Conservation (phyloP, 768 basidiomycete genomes). For the Tylopilus balloui region DNA sequence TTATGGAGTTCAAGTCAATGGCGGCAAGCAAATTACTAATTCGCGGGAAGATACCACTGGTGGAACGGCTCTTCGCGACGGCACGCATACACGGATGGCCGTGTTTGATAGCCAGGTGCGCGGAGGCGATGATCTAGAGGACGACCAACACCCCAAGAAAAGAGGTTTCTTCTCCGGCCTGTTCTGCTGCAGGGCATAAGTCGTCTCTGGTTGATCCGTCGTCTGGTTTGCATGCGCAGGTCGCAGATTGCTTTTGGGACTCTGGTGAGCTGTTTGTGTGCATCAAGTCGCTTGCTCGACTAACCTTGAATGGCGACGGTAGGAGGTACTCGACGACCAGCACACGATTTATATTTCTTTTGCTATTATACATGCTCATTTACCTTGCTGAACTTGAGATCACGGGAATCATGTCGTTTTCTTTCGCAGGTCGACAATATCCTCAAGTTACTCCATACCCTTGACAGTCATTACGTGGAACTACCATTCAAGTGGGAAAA, state of each 20-base stretch:
- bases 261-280: constrained; percentile 16
- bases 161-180: constrained; percentile 59
- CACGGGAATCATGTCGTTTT: constrained; percentile 27
- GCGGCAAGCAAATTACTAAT: constrained; percentile 46
- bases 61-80: constrained; percentile 33
- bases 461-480: constrained; percentile 28
- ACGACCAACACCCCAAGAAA: constrained; percentile 60
- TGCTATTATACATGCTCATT: constrained; percentile 33
- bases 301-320: constrained; percentile 10
- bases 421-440: constrained; percentile 32
- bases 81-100: constrained; percentile 47
- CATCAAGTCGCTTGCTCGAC: neutral
- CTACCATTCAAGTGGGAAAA: constrained; percentile 7
- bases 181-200: constrained; percentile 66
- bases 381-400: constrained; percentile 29
- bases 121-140: constrained; percentile 54
- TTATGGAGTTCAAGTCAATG: constrained; percentile 49
- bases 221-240: constrained; percentile 26
- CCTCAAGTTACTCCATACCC: constrained; percentile 24
- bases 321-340: constrained; percentile 30
- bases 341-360: constrained; percentile 30
- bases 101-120: constrained; percentile 68
- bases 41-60: constrained; percentile 53
- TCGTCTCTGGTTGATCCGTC: constrained; percentile 23
- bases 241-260: constrained; percentile 26